Evolutionary conservation across 2,329 filamentous ascomycete species (phyloP), one percentile per base, ranked within the genome.

Genomic region (Zelopaecilomyces penicillatus): DNA sequence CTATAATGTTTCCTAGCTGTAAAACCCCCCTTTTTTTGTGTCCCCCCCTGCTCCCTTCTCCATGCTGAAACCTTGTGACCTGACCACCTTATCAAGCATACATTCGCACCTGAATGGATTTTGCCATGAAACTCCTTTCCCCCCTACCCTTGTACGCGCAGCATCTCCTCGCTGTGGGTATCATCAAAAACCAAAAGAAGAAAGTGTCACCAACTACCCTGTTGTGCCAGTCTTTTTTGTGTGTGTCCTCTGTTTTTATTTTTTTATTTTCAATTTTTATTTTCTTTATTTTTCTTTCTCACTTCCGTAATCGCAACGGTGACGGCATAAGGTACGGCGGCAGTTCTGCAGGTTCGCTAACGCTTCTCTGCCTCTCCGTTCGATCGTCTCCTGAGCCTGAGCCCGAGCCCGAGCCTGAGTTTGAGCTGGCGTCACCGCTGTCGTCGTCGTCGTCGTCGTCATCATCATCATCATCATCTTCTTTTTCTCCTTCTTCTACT

Each of bases 381-480:
- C 73, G 54, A 67, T 77, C 73, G 40, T 73, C 74, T 1, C 67
- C 70, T 10, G 71, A 75, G 44, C 70, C 19, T 19, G 19, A 19
- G 19, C 19, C 19, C 3, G 19, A 19, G 19, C 19, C 19, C 19
- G 19, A 19, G 19, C 19, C 19, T 66, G 29, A 62, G 65, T 34
- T 57, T 62, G 1, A 56, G 31, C 87, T 83, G 46, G 83, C 82
- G 9, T 87, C 82, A 42, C 85, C 83, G 12, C 59, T 57, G 19
- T 55, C 55, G 32, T 69, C 68, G 8, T 70, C 68, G 8, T 70
- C 62, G 31, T 60, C 65, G 9, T 48, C 55, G 27, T 65, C 65
- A 36, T 56, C 59, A 26, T 58, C 58, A 28, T 87, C 83, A 42
- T 85, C 82, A n/a, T 87, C 84, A 44, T 83, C 82, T 3, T 39